Base-by-base conservation (phyloP, 1,284 basidiomycete genomes). In the Sporisorium graminicola region DNA sequence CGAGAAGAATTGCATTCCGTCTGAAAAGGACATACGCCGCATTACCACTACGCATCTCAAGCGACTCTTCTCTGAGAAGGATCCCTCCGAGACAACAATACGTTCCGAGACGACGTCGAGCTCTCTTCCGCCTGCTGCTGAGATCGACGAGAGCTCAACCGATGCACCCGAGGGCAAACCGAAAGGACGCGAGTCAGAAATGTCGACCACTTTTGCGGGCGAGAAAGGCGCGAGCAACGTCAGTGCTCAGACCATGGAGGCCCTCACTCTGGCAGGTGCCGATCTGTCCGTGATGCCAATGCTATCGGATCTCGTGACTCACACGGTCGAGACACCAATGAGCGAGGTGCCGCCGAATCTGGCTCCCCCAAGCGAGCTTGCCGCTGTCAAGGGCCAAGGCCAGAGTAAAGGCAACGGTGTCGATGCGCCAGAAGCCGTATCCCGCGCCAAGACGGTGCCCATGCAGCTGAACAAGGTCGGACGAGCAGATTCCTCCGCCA, bases 61-160 rank as follows among this genome's bases (percentile, higher is more conserved):
- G 72, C 86, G 88, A 0, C 84, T 89, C 20, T 89, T 89, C 63
- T 86, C 87, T 3, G 88, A 88, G 43, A 87, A 87, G 64, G 87
- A 87, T 18, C 84, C 87, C 1, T 86, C 83, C 4, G 76, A 72
- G 50, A 54, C 70, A 43, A 43, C 40, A 14, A 18, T 55, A 16
- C 43, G 69, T 7, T 62, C 64, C 10, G 74, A 72, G 12, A 58
- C 62, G 16, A 42, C 49, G 7, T 60, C 63, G 24, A 73, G 60
- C 51, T 20, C 47, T 3, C 74, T 86, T 8, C 75, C 82, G 16
- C 80, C 83, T 0, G 77, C 84, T 22, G 77, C 77, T 18, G 85
- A 86, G 65, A 67, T 81, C 24, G 85, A 86, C 44, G 83, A 84
- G 53, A 63, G 69, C 52, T 67, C 69, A 37, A 65, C 74, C 2